phyloP scores from a whole-genome alignment of 2,329 filamentous ascomycete species.

The Colletotrichum endophyticum region DNA sequence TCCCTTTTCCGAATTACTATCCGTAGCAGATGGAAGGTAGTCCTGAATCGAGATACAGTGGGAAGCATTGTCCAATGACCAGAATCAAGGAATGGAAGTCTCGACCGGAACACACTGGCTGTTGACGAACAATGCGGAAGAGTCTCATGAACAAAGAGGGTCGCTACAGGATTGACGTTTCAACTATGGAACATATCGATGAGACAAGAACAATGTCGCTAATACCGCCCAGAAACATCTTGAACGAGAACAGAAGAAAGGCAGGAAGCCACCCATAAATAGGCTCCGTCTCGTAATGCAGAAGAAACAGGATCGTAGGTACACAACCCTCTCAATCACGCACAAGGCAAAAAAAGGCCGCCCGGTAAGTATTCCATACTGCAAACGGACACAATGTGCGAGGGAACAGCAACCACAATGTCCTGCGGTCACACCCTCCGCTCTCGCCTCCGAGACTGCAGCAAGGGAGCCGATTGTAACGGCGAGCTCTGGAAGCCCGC shows the following conservation, averaged over 20 bases:
- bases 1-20: neutral
- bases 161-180: neutral
- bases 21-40: neutral
- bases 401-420: slow-evolving; percentile 25
- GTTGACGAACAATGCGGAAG: neutral
- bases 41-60: neutral
- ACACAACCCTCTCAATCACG: neutral
- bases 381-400: slow-evolving; percentile 26
- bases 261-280: neutral
- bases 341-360: neutral
- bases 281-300: slow-evolving; percentile 19
- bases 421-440: slow-evolving; percentile 29
- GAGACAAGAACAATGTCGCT: neutral
- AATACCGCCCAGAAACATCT: neutral
- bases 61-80: neutral
- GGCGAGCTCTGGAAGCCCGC: neutral
- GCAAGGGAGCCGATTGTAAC: slow-evolving; percentile 9
- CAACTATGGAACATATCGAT: neutral
- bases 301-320: neutral
- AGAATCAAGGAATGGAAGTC: neutral
- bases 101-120: neutral
- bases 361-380: neutral
- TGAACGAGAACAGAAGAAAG: neutral
- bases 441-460: slow-evolving; percentile 18
- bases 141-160: neutral